phyloP scores from a whole-genome alignment of 2,329 filamentous ascomycete species.

The Aureobasidium lini region DNA sequence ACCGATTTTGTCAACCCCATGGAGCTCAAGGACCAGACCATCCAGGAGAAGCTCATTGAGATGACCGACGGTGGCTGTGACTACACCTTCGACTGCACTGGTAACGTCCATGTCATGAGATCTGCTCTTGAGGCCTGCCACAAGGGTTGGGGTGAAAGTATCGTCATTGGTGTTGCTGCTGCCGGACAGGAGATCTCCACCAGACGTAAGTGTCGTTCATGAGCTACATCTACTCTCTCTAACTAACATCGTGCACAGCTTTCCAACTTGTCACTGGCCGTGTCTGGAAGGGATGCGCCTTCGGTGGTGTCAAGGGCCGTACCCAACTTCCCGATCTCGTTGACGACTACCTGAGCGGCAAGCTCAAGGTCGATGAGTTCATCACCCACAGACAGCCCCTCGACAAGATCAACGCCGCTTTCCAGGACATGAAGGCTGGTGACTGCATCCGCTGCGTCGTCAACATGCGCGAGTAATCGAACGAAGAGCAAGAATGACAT shows the following conservation, averaged over 20 bases:
- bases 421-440: conserved; percentile 88
- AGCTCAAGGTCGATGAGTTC: conserved; percentile 97
- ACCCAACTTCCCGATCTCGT: conserved; percentile 84
- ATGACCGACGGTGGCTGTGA: conserved; percentile 98
- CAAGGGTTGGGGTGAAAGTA: conserved; percentile 98
- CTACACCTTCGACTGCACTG: conserved; percentile 99
- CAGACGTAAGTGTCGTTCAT: conserved; percentile 60
- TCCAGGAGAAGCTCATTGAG: conserved; percentile 89
- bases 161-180: conserved; percentile 94
- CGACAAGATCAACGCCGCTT: conserved; percentile 78
- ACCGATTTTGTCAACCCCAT: conserved; percentile 97
- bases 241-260: conserved; percentile 44
- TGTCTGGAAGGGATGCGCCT: conserved; percentile 96
- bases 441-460: conserved; percentile 97
- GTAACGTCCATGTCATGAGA: conserved; percentile 93
- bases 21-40: conserved; percentile 54
- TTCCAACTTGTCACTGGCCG: conserved; percentile 98
- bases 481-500: background rate
- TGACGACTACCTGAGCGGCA: conserved; percentile 77
- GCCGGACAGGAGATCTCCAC: conserved; percentile 94
- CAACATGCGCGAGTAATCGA: conserved; percentile 40
- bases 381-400: conserved; percentile 91
- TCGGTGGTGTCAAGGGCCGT: conserved; percentile 96
- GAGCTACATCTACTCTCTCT: background rate
- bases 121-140: conserved; percentile 95